These are phyloP conservation scores for Diophrys appendiculata DNA, from an alignment of 73 alveolate species.

Conservation along the genomic window DNA sequence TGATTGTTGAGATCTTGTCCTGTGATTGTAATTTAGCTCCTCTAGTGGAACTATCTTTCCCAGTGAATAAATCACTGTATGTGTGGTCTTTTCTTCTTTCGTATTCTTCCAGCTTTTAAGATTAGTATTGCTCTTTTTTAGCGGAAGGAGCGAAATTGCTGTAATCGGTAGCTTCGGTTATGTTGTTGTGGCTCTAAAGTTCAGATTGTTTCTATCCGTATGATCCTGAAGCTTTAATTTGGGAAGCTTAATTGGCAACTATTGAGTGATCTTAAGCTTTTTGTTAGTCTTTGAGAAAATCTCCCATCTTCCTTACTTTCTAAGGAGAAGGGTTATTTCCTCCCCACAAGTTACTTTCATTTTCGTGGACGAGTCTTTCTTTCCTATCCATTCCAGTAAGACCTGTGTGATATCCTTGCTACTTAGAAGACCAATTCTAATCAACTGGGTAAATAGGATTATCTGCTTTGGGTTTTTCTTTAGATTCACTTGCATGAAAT, in stretches of 20 bases:
- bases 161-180: no score
- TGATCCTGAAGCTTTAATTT: no score
- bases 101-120: not conserved
- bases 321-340: no score
- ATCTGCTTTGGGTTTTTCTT: not conserved
- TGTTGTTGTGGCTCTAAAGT: no score
- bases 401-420: not conserved
- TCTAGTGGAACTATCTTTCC: not conserved
- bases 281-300: no score
- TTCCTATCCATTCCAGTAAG: not conserved
- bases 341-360: no score
- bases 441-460: not conserved
- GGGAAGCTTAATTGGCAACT: no score
- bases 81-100: slow-evolving; percentile 2
- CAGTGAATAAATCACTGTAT: not conserved
- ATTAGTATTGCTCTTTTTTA: no score
- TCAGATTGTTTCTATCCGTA: no score
- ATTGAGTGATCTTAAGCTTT: no score
- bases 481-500: not conserved
- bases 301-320: no score
- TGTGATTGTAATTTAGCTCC: not conserved
- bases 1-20: not conserved
- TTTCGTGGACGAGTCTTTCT: not conserved
- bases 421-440: not conserved
- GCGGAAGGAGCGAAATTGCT: no score